Conservation (phyloP, 192 early-diverging fungal species). For the Backusella mclennaniae region DNA sequence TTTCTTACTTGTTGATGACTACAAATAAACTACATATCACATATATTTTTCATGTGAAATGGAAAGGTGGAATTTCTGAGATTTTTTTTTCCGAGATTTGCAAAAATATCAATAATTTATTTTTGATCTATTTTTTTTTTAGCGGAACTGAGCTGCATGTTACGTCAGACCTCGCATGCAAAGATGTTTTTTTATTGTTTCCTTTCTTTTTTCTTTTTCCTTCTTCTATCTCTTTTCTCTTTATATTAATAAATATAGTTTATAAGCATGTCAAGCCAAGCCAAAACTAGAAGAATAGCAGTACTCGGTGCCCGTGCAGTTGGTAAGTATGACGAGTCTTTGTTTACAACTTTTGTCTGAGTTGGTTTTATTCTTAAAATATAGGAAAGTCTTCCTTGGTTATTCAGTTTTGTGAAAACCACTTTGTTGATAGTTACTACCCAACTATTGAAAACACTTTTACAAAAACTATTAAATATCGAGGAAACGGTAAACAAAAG, state of each 20-base stretch:
- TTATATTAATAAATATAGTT: not conserved
- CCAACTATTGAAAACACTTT: conserved; percentile 95
- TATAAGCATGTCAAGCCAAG: conserved; percentile 27
- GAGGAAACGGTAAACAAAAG: conserved; percentile 49
- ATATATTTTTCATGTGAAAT: too few relatives aligned
- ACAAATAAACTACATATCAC: too few relatives aligned
- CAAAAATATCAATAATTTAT: too few relatives aligned
- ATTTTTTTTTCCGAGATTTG: too few relatives aligned
- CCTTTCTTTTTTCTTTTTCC: not conserved
- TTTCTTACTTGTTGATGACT: too few relatives aligned
- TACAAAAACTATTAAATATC: conserved; percentile 80
- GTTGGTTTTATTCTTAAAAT: not conserved
- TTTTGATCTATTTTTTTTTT: too few relatives aligned
- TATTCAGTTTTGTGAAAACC: conserved; percentile 90
- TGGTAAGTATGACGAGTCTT: conserved; percentile 41
- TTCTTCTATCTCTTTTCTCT: conserved; percentile 14
- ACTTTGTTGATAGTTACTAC: conserved; percentile 90
- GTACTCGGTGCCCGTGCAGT: conserved; percentile 80
- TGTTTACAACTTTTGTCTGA: not conserved
- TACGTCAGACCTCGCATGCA: too few relatives aligned
- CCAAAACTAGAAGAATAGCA: conserved; percentile 78
- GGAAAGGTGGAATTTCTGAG: too few relatives aligned
- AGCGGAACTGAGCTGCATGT: too few relatives aligned
- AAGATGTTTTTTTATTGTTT: not conserved
- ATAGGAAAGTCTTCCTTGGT: conserved; percentile 87